Evolutionary conservation across 2,329 filamentous ascomycete species (phyloP).

Genomic region (Lecanicillium sp.): DNA sequence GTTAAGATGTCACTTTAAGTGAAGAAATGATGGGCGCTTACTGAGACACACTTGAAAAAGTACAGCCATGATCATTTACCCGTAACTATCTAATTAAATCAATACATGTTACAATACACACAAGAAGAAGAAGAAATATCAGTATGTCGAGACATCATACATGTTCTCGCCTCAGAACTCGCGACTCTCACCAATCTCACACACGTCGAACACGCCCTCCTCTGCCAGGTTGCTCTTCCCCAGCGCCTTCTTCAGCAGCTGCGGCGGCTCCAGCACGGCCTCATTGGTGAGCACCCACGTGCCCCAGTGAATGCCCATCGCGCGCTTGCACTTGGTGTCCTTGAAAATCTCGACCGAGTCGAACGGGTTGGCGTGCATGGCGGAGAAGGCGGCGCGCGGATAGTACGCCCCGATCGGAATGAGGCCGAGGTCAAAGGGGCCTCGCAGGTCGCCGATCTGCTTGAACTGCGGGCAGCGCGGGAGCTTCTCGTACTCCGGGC

Average conservation of each 20-base stretch:
- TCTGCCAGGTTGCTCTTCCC: constrained; percentile 60
- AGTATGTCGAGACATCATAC: not conserved
- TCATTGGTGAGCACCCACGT: constrained; percentile 83
- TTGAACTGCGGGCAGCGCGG: constrained; percentile 79
- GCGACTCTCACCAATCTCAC: constrained; percentile 76
- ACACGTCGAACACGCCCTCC: constrained; percentile 72
- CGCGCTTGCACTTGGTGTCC: constrained; percentile 71
- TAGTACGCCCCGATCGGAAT: constrained; percentile 91
- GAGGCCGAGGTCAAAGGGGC: constrained; percentile 84
- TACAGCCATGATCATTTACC: no score
- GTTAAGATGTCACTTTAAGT: no score
- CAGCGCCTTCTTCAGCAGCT: constrained; percentile 65
- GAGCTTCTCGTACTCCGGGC: constrained; percentile 55
- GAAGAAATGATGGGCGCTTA: no score
- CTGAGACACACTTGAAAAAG: no score
- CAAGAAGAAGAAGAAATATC: no score
- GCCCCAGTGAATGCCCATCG: constrained; percentile 90
- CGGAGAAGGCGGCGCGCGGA: constrained; percentile 65
- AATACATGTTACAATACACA: no score
- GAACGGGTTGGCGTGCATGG: constrained; percentile 79
- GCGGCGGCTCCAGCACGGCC: constrained; percentile 77
- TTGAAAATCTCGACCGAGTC: constrained; percentile 86
- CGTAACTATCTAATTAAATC: no score
- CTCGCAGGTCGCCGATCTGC: constrained; percentile 71
- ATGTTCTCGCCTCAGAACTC: constrained; percentile 50